Percentiles rank a stretch among this genome's conserved stretches.
phyloP scores from a whole-genome alignment of 2,329 filamentous ascomycete genomes.

The Teratosphaeriaceae sp. region DNA sequence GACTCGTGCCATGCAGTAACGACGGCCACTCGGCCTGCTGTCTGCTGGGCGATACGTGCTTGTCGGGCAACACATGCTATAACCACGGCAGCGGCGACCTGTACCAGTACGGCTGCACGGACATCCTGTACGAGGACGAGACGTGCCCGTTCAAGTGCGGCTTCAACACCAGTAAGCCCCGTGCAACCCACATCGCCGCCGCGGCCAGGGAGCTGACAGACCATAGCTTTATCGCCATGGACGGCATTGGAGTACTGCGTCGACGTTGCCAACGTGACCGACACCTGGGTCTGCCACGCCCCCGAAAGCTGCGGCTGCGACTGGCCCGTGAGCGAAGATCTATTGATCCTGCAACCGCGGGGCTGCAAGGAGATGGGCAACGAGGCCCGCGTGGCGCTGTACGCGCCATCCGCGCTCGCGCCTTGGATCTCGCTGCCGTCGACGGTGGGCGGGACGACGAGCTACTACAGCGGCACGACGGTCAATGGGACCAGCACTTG shows the following conservation, averaged over 20 bases:
- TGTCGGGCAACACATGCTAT: slow-evolving; percentile 25
- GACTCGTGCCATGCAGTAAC: slow-evolving; percentile 21
- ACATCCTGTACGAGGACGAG: slow-evolving; percentile 23
- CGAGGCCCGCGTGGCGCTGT: slow-evolving; percentile 23
- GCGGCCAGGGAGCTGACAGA: no score
- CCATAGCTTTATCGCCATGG: slow-evolving; percentile 23
- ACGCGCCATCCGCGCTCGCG: slow-evolving; percentile 22
- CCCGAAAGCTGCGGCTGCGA: slow-evolving; percentile 26
- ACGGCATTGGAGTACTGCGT: slow-evolving; percentile 23
- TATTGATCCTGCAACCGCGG: slow-evolving; percentile 17
- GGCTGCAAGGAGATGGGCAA: slow-evolving; percentile 26
- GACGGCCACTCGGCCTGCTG: slow-evolving; percentile 23
- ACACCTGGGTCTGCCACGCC: slow-evolving; percentile 26
- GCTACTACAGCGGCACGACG: slow-evolving; percentile 19
- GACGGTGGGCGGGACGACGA: slow-evolving; percentile 19
- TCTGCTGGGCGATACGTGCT: slow-evolving; percentile 23
- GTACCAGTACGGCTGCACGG: slow-evolving; percentile 29
- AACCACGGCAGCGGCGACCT: slow-evolving; percentile 20
- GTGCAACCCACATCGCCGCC: no score
- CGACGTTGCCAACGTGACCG: slow-evolving; percentile 15
- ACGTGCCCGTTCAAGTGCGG: slow-evolving; percentile 26
- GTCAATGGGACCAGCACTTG: slow-evolving; percentile 18
- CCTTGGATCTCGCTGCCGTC: slow-evolving; percentile 24
- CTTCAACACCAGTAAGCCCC: slow-evolving; percentile 18
- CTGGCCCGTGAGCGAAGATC: slow-evolving; percentile 16